phyloP scores from a whole-genome alignment of 202 grass and related monocot species.

The Schoenoplectus tabernaemontani region DNA sequence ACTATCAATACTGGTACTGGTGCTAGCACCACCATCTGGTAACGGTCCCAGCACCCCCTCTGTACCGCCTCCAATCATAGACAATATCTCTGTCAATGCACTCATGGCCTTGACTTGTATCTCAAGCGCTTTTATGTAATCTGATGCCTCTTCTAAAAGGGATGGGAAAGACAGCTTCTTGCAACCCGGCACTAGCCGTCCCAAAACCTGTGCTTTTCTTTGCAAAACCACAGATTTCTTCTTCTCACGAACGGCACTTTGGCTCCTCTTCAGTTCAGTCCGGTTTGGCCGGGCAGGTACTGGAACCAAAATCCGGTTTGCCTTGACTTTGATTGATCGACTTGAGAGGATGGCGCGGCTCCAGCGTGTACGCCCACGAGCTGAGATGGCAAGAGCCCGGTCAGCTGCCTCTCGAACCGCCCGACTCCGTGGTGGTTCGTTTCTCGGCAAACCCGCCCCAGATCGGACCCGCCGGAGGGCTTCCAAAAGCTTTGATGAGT shows the following conservation, averaged over 20 bases:
- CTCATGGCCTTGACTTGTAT: conserved; percentile 93
- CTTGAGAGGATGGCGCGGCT: conserved; percentile 74
- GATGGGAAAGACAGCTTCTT: conserved; percentile 56
- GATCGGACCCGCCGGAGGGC: conserved; percentile 56
- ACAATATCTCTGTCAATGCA: conserved; percentile 64
- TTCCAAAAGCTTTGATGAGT: conserved; percentile 86
- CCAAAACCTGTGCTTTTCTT: conserved; percentile 59
- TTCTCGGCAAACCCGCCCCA: background rate
- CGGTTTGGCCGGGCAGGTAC: background rate
- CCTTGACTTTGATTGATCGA: conserved; percentile 31
- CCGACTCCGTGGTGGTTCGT: conserved; percentile 22
- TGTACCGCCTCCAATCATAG: conserved; percentile 33
- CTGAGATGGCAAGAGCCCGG: conserved; percentile 61
- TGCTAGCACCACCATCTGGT: too few relatives aligned
- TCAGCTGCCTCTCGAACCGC: conserved; percentile 75
- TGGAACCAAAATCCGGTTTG: conserved; percentile 2
- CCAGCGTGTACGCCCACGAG: conserved; percentile 64
- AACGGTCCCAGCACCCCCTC: background rate
- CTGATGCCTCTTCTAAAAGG: conserved; percentile 61
- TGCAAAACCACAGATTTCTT: conserved; percentile 34
- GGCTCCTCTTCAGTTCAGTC: background rate
- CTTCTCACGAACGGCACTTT: background rate
- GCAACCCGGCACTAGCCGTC: conserved; percentile 61
- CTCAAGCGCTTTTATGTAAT: conserved; percentile 82
- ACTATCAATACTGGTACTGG: background rate